These are phyloP conservation scores for Dictyophora rubrovolvata DNA, from an alignment of 768 basidiomycete species.

Conservation along the genomic window DNA sequence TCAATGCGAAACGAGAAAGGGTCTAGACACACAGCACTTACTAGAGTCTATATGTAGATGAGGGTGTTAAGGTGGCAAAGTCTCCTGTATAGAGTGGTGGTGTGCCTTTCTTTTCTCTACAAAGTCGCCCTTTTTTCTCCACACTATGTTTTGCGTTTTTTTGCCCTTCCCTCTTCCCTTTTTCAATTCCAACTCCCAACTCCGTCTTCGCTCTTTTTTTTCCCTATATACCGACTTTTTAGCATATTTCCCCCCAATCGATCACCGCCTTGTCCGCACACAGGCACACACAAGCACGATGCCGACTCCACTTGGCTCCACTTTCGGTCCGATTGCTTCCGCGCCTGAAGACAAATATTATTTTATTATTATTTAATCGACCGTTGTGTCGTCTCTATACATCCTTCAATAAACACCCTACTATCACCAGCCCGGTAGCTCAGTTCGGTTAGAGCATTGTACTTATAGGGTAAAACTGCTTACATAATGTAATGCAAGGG, in stretches of 20 bases:
- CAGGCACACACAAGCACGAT: too few species aligned
- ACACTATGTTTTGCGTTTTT: not conserved
- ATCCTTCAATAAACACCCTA: too few species aligned
- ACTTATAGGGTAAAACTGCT: slow-evolving; percentile 9
- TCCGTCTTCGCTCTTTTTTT: too few species aligned
- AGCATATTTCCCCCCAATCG: not conserved
- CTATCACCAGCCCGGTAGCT: slow-evolving; percentile 3
- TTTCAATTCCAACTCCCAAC: too few species aligned
- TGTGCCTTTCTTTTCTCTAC: not conserved
- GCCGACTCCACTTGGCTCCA: not conserved
- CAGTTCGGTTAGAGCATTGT: slow-evolving; percentile 10
- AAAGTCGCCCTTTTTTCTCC: not conserved
- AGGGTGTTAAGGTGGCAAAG: too few species aligned
- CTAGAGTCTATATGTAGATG: too few species aligned
- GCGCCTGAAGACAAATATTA: too few species aligned
- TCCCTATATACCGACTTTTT: too few species aligned
- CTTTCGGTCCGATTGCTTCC: not conserved
- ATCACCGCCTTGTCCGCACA: not conserved
- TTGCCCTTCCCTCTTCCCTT: too few species aligned
- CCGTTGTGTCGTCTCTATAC: too few species aligned
- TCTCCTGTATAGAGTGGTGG: too few species aligned
- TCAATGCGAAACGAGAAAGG: not conserved
- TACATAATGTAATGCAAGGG: slow-evolving; percentile 4
- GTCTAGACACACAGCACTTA: not conserved
- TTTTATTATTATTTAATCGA: too few species aligned